Base-by-base conservation (phyloP, 2,329 filamentous ascomycete species). In the Monosporascus cannonballus region DNA sequence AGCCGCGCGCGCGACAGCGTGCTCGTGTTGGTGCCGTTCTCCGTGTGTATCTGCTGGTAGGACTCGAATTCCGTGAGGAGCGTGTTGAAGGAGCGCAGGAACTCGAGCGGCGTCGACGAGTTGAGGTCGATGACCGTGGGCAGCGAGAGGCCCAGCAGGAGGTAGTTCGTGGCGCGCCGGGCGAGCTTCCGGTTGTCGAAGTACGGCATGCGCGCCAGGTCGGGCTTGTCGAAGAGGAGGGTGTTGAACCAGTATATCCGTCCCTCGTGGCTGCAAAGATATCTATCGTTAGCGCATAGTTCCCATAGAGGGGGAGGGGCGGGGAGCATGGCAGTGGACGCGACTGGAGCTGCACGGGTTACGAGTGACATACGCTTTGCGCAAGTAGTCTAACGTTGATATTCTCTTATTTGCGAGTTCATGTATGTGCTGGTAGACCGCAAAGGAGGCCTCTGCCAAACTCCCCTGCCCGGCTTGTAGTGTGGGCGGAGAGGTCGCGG, bases 231-330 rank as follows among this genome's bases (percentile, higher is more conserved):
- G 71, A 96, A 96, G 65, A 96, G 87, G 55, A 96, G 83, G 0
- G 94, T 96, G 73, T 96, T 96, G 77, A 97, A 96, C 92, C 94
- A 97, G 75, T 96, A 97, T 42, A 96, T 85, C 54, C 90, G 86
- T 55, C 93, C 92, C 72, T 96, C 91, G 67, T 99, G 92, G 27
- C 90, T 96, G 67, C 49, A 51, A 6, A 45, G 17, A 36, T 34
- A 41, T 22, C n/a, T 6, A 18, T 18, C 22, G 5, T 27, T 34
- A 34, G 30, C 11, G 30, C 30, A 14, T 34, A 5, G 30, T 5
- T 34, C 30, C 30, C 30, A 14, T 34, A 5, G 1, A 34, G 30
- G 30, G 11, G 9, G 9, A 34, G 30, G 11, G 30, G 30, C 11
- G 30, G 9, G 30, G 9, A 34, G 5, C 30, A 5, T 34, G 30